Conservation (phyloP, 2,329 filamentous ascomycete species). For the Magnaporthiopsis poae region DNA sequence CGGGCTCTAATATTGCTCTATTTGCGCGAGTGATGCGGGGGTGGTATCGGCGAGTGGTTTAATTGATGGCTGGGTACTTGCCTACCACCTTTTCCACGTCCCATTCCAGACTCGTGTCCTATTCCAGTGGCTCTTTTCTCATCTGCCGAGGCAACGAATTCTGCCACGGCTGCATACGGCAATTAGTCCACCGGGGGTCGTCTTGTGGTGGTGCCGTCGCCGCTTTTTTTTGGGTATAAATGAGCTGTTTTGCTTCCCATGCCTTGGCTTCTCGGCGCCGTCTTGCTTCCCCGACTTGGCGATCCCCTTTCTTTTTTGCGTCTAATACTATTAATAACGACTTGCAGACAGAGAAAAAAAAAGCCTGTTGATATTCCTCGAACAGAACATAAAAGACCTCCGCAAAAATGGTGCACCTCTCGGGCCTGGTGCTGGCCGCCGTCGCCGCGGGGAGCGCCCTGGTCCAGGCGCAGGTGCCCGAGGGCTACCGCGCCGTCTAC, state of each 20-base stretch:
- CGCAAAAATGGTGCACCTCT: neutral
- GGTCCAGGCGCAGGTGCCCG: slow-evolving; percentile 22
- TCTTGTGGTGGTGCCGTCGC: neutral
- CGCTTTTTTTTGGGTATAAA: neutral
- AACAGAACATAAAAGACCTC: too few species aligned
- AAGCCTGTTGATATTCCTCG: too few species aligned
- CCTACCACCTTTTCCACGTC: too few species aligned
- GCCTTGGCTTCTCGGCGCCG: neutral
- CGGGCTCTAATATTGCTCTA: neutral
- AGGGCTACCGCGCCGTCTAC: slow-evolving; percentile 28
- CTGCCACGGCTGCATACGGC: neutral
- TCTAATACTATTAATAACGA: too few species aligned
- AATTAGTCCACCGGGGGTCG: neutral
- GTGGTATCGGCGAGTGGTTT: neutral
- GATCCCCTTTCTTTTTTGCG: too few species aligned
- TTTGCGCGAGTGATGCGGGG: neutral
- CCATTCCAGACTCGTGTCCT: too few species aligned
- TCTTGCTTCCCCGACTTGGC: neutral
- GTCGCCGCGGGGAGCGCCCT: slow-evolving; percentile 24
- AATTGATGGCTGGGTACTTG: neutral
- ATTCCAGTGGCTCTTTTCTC: neutral
- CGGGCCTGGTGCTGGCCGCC: slow-evolving; percentile 20
- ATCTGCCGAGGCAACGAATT: neutral
- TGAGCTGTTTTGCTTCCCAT: neutral
- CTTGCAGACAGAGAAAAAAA: too few species aligned